phyloP scores from a whole-genome alignment of 805 yeast species.

The Metschnikowia aberdeeniae region DNA sequence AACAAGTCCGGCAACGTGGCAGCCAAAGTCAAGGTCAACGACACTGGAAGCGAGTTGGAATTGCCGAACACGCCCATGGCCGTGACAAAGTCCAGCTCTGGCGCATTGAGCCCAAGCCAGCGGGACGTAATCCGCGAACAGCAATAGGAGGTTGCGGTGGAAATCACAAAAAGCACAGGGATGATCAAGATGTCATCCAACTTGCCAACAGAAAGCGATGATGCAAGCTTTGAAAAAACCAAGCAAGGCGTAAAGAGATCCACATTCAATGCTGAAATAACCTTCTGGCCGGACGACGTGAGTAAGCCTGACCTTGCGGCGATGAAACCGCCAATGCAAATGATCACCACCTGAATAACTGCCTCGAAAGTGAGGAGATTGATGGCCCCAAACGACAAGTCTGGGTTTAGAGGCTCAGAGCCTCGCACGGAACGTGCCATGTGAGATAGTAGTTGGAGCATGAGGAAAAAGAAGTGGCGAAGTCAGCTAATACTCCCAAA shows the following conservation, averaged over 20 bases:
- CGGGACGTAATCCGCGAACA: constrained; percentile 57
- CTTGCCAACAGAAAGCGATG: constrained; percentile 66
- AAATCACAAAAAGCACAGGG: constrained; percentile 77
- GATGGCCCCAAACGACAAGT: constrained; percentile 40
- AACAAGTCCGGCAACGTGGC: constrained; percentile 70
- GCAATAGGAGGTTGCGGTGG: constrained; percentile 69
- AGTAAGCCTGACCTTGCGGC: constrained; percentile 74
- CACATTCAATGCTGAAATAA: constrained; percentile 74
- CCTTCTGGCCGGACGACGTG: constrained; percentile 69
- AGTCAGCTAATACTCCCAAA: not conserved
- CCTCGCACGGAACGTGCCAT: not conserved
- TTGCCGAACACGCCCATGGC: constrained; percentile 98
- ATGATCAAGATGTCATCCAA: constrained; percentile 77
- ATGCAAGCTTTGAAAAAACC: constrained; percentile 76
- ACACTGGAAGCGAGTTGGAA: constrained; percentile 91
- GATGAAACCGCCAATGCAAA: constrained; percentile 81
- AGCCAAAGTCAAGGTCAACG: constrained; percentile 75
- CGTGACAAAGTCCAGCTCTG: constrained; percentile 86
- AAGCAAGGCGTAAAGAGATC: constrained; percentile 93
- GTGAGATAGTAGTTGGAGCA: constrained; percentile 9
- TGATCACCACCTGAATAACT: constrained; percentile 81
- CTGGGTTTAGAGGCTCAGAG: constrained; percentile 14
- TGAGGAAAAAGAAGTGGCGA: not conserved
- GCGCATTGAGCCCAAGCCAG: constrained; percentile 55
- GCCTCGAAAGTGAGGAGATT: constrained; percentile 83